These are phyloP conservation scores for Curvularia sp. DNA, from an alignment of 2,329 filamentous ascomycete species.

Conservation along the genomic window DNA sequence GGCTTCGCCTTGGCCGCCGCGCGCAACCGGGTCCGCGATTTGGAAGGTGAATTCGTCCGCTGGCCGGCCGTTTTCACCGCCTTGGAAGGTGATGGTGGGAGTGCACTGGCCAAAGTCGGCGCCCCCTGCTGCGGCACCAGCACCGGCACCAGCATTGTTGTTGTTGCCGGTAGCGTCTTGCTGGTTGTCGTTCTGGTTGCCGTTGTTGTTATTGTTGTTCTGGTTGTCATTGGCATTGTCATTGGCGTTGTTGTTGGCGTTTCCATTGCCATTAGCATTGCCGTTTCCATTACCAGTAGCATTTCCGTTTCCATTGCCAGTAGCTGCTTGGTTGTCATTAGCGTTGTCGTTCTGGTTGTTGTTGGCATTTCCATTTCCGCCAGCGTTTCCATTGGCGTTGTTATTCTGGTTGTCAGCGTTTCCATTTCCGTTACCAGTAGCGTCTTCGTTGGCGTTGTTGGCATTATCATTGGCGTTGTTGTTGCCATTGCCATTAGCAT, in stretches of 20 bases:
- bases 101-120: constrained; percentile 50
- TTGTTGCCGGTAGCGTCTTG: constrained; percentile 21
- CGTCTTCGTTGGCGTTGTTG: not conserved
- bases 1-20: constrained; percentile 69
- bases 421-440: not conserved
- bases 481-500: constrained; percentile 13
- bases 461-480: constrained; percentile 15
- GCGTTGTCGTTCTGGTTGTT: constrained; percentile 6
- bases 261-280: not conserved
- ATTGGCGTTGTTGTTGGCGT: constrained; percentile 26
- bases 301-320: constrained; percentile 1
- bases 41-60: constrained; percentile 72
- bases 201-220: constrained; percentile 11
- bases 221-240: constrained; percentile 9
- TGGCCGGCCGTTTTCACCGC: constrained; percentile 60
- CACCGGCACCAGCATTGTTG: constrained; percentile 24
- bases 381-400: not conserved
- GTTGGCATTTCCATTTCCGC: constrained; percentile 5
- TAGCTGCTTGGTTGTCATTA: not conserved
- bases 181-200: constrained; percentile 22
- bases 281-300: constrained; percentile 21
- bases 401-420: constrained; percentile 8
- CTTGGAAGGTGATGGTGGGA: constrained; percentile 66
- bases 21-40: constrained; percentile 67
- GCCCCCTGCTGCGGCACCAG: constrained; percentile 26